Evolutionary conservation across 768 basidiomycete species (phyloP).

Genomic region (Tulasnella sp.): DNA sequence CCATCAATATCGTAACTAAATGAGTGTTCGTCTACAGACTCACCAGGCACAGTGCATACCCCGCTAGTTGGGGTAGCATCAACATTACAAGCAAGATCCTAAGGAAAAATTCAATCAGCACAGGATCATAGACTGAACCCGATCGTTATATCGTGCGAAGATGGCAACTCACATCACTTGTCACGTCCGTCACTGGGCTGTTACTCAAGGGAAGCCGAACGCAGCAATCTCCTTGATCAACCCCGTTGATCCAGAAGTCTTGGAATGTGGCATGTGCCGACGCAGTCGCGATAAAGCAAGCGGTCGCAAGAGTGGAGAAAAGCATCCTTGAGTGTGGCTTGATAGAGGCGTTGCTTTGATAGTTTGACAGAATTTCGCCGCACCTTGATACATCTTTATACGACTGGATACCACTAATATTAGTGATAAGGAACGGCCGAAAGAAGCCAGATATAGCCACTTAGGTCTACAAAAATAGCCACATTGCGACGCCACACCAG

Average conservation of each 20-base stretch:
- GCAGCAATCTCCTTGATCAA: slow-evolving; percentile 38
- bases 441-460: too few relatives aligned
- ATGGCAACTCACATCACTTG: slow-evolving; percentile 17
- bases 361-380: too few relatives aligned
- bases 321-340: neutral
- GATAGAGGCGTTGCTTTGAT: too few relatives aligned
- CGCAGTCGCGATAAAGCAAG: slow-evolving; percentile 14
- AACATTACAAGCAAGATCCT: slow-evolving; percentile 43
- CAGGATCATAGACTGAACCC: too few relatives aligned
- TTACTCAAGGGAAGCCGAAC: slow-evolving; percentile 39
- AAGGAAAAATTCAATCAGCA: neutral
- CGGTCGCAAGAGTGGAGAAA: neutral
- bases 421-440: too few relatives aligned
- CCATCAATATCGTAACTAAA: too few relatives aligned
- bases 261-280: slow-evolving; percentile 45
- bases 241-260: slow-evolving; percentile 38
- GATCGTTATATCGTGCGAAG: neutral
- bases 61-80: slow-evolving; percentile 25
- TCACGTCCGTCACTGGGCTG: slow-evolving; percentile 30
- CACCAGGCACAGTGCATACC: slow-evolving; percentile 30
- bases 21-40: too few relatives aligned
- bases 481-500: too few relatives aligned
- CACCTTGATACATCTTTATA: too few relatives aligned
- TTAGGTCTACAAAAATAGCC: too few relatives aligned
- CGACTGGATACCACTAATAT: too few relatives aligned